Conservation (phyloP, 768 basidiomycete species). For the Rhodotorula toruloides region DNA sequence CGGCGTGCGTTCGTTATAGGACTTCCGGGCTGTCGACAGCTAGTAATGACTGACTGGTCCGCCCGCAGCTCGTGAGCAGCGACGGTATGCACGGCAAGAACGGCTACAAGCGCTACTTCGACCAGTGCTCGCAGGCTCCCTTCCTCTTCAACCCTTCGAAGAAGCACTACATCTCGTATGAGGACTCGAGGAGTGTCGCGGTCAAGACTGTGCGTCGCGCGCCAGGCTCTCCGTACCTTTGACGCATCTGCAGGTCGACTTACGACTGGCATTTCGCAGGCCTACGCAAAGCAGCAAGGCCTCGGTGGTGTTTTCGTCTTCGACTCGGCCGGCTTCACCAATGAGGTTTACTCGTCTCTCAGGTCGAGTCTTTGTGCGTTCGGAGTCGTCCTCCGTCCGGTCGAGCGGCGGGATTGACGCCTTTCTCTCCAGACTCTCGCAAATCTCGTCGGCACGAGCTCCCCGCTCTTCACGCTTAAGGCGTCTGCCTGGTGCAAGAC, state of each 20-base stretch:
- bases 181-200: conserved; percentile 4
- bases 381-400: not conserved
- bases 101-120: conserved; percentile 27
- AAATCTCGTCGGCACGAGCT: not conserved
- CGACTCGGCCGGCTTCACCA: conserved; percentile 10
- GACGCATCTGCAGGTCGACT: no score
- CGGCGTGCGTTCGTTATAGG: not conserved
- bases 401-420: not conserved
- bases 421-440: not conserved
- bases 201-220: conserved; percentile 8
- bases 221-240: not conserved
- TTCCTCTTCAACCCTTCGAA: conserved; percentile 30
- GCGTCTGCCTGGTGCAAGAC: no score
- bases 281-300: not conserved
- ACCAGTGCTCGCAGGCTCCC: conserved; percentile 28
- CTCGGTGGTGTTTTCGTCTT: conserved; percentile 25
- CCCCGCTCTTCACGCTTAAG: no score
- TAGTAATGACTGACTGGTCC: not conserved
- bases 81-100: conserved; percentile 11
- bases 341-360: not conserved
- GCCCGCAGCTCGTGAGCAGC: conserved; percentile 11
- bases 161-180: conserved; percentile 27
- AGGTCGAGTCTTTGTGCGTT: not conserved
- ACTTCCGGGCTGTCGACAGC: no score
- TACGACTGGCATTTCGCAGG: not conserved